A percentile compares a stretch with the other conserved stretches of the same genome.
Evolutionary conservation across 192 early-diverging fungal species (phyloP).

Genomic region (Podila horticola): DNA sequence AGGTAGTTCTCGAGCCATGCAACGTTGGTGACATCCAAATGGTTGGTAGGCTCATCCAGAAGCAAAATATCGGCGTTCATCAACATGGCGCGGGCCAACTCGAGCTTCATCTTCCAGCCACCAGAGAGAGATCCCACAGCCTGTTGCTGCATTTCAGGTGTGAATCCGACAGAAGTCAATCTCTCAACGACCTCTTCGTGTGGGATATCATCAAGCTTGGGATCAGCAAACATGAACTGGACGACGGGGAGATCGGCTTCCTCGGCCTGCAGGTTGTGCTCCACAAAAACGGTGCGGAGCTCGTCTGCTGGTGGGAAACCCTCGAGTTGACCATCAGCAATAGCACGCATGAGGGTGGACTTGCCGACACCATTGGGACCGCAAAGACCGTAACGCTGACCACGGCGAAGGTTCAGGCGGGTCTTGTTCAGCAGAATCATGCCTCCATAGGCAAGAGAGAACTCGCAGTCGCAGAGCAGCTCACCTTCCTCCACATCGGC

Average conservation of each 20-base stretch:
- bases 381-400: constrained; percentile 80
- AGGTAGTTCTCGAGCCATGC: constrained; percentile 76
- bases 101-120: constrained; percentile 91
- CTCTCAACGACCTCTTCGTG: constrained; percentile 51
- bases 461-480: constrained; percentile 73
- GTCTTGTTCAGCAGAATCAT: constrained; percentile 79
- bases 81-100: constrained; percentile 85
- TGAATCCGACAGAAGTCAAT: constrained; percentile 72
- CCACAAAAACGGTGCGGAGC: constrained; percentile 81
- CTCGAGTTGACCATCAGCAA: constrained; percentile 81
- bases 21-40: constrained; percentile 72
- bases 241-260: constrained; percentile 74
- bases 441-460: constrained; percentile 83
- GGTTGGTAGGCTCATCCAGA: constrained; percentile 86
- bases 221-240: constrained; percentile 70
- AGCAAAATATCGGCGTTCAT: constrained; percentile 83
- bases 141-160: constrained; percentile 61
- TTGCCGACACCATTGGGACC: constrained; percentile 86
- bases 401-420: constrained; percentile 67
- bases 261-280: constrained; percentile 75
- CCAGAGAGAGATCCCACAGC: constrained; percentile 79
- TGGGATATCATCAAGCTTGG: constrained; percentile 61
- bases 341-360: constrained; percentile 84
- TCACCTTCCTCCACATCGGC: constrained; percentile 61
- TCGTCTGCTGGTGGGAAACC: constrained; percentile 68